These are phyloP conservation scores for Penicillium simplicissimum DNA, from an alignment of 495 filamentous ascomycete genomes.

Conservation along the genomic window DNA sequence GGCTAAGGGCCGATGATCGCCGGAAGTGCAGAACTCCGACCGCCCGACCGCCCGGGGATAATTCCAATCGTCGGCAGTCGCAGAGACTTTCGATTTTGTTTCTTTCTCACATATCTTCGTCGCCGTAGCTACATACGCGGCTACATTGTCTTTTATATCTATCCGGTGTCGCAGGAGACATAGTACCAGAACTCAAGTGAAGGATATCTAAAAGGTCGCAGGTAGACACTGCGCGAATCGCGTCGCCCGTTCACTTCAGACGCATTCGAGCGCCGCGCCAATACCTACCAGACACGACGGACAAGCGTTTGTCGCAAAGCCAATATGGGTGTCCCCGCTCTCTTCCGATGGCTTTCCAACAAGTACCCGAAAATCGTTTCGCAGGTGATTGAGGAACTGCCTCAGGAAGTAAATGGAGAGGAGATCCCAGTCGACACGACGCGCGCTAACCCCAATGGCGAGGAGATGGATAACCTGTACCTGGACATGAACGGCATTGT, in stretches of 20 bases:
- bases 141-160: conserved; percentile 10
- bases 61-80: conserved; percentile 14
- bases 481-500: conserved; percentile 99
- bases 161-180: conserved; percentile 2
- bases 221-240: conserved; percentile 6
- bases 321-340: conserved; percentile 91
- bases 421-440: conserved; percentile 81
- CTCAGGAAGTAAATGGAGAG: conserved; percentile 74
- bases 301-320: conserved; percentile 23
- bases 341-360: conserved; percentile 90
- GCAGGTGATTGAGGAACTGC: conserved; percentile 81
- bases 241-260: conserved; percentile 1
- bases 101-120: conserved; percentile 11
- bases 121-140: conserved; percentile 23
- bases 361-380: conserved; percentile 97
- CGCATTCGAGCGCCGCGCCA: conserved; percentile 19
- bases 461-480: conserved; percentile 97
- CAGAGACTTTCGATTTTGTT: conserved; percentile 19
- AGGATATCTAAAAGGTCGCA: neutral
- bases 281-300: conserved; percentile 11
- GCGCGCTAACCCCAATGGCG: conserved; percentile 92
- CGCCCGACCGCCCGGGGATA: conserved; percentile 32
- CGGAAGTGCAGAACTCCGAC: conserved; percentile 23
- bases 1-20: conserved; percentile 21
- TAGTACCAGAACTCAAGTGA: neutral